These are phyloP conservation scores for Claviceps sp. DNA, from an alignment of 2,329 filamentous ascomycete species.

Conservation along the genomic window DNA sequence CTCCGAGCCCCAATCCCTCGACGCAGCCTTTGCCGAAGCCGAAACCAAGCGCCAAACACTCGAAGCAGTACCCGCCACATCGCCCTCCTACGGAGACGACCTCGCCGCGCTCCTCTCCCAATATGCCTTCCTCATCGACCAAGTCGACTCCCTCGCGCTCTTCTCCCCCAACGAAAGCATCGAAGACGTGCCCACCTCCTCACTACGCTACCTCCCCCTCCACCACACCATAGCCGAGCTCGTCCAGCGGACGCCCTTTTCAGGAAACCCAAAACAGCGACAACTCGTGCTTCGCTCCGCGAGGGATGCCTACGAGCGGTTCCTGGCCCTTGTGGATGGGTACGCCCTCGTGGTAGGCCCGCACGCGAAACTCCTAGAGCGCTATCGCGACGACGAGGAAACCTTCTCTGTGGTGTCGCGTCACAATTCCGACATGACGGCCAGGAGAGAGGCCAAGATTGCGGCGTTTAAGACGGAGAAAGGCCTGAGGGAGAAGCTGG, in stretches of 20 bases:
- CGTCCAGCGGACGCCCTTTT: conserved; percentile 49
- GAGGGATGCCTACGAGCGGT: conserved; percentile 62
- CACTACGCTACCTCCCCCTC: conserved; percentile 74
- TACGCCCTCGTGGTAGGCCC: conserved; percentile 58
- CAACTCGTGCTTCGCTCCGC: conserved; percentile 48
- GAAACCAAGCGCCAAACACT: conserved; percentile 41
- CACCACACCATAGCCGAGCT: conserved; percentile 72
- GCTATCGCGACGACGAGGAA: conserved; percentile 59
- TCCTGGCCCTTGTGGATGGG: conserved; percentile 60
- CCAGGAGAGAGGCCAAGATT: conserved; percentile 73
- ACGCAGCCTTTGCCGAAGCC: conserved; percentile 34
- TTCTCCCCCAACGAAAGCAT: conserved; percentile 85
- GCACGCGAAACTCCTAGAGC: conserved; percentile 57
- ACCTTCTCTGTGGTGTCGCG: conserved; percentile 59
- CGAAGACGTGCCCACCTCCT: conserved; percentile 75
- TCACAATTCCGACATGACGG: conserved; percentile 38
- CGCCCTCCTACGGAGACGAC: conserved; percentile 51
- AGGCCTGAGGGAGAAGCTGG: conserved; percentile 69
- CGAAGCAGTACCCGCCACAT: conserved; percentile 50
- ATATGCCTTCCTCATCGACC: conserved; percentile 59
- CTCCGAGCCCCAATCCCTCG: conserved; percentile 36
- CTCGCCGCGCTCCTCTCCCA: conserved; percentile 53
- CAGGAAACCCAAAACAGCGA: conserved; percentile 37
- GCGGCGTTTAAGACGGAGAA: conserved; percentile 75
- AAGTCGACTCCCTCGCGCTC: conserved; percentile 58